Evolutionary conservation across 1,139 yeast species (phyloP).

Genomic region (Saccharomyces hybrid): DNA sequence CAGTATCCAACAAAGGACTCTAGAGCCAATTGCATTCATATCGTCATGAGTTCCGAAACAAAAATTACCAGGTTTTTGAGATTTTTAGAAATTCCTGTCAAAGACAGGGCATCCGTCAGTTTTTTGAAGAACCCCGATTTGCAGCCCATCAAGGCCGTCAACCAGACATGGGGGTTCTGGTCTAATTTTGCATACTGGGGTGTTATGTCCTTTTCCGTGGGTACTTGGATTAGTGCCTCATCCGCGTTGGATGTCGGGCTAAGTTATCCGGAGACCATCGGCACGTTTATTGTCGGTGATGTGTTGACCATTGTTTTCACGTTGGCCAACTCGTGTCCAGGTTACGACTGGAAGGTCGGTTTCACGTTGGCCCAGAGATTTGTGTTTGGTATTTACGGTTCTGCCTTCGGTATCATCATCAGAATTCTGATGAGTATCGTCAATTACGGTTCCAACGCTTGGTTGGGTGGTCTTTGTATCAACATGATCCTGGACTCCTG

Average conservation of each 20-base stretch:
- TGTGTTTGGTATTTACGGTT: slow-evolving; percentile 41
- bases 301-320: slow-evolving; percentile 36
- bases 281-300: slow-evolving; percentile 39
- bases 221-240: slow-evolving; percentile 39
- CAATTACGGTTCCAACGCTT: slow-evolving; percentile 38
- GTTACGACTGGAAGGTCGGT: slow-evolving; percentile 41
- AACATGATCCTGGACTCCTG: slow-evolving; percentile 34
- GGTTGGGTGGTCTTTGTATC: slow-evolving; percentile 37
- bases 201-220: slow-evolving; percentile 35
- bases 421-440: slow-evolving; percentile 38
- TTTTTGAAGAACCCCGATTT: slow-evolving; percentile 35
- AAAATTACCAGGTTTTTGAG: too few relatives aligned
- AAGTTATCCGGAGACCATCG: slow-evolving; percentile 37
- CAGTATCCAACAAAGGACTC: too few relatives aligned
- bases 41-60: too few relatives aligned
- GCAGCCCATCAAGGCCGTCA: slow-evolving; percentile 32
- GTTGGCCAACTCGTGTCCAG: slow-evolving; percentile 38
- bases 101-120: too few relatives aligned
- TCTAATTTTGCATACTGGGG: slow-evolving; percentile 39
- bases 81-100: slow-evolving; percentile 30
- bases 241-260: slow-evolving; percentile 37
- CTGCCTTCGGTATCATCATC: slow-evolving; percentile 37
- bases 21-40: too few relatives aligned
- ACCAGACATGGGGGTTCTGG: slow-evolving; percentile 39
- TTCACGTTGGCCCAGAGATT: slow-evolving; percentile 40